Base-by-base conservation (phyloP, 1,284 basidiomycete genomes). In the Trichosporon faecale region DNA sequence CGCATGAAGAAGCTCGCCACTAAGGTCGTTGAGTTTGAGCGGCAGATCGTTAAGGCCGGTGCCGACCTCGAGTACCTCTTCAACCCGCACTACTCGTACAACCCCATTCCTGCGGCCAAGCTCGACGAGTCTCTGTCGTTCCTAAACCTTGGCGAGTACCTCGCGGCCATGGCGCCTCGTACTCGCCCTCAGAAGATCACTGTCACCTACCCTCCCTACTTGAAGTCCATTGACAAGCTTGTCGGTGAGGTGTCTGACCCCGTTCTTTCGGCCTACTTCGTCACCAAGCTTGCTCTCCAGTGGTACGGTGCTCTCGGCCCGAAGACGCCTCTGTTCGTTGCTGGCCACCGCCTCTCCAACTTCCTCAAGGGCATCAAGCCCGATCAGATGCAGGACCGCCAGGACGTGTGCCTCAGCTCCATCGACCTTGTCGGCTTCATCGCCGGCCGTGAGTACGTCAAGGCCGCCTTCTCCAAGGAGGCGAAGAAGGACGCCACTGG, bases 11-110 rank as follows among this genome's bases (percentile, higher is more conserved):
- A 88, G 68, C 85, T 95, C 4, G 91, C 95, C 0, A 88, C 87
- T 74, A 84, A 88, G 40, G 90, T 98, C 29, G 87, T 98, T 73
- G 84, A 87, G 37, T 91, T 98, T 72, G 96, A 99, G 84, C 86
- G 87, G 66, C 85, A 88, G 75, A 84, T 99, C n/a, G 92, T 94
- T 0, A 85, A 89, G 67, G 91, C 91, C 6, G 93, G 90, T 70
- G 86, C 94, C 57, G 93, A 95, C 76, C 86, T 90, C 86, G 92
- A 85, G 87, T 80, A 84, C 70, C 78, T 87, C 60, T 83, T 80
- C 71, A 85, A 98, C 79, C 96, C 95, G 0, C 85, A 93, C 68
- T 90, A 87, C 63, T 91, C 93, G 0, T 98, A 99, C 85, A 98
- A 99, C 82, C 94, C 94, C 2, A 87, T 88, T 61, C 84, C 87